A percentile compares a stretch with the other conserved stretches of the same genome.
phyloP scores from a whole-genome alignment of 2,329 filamentous ascomycete species.

The Neurospora sp. region DNA sequence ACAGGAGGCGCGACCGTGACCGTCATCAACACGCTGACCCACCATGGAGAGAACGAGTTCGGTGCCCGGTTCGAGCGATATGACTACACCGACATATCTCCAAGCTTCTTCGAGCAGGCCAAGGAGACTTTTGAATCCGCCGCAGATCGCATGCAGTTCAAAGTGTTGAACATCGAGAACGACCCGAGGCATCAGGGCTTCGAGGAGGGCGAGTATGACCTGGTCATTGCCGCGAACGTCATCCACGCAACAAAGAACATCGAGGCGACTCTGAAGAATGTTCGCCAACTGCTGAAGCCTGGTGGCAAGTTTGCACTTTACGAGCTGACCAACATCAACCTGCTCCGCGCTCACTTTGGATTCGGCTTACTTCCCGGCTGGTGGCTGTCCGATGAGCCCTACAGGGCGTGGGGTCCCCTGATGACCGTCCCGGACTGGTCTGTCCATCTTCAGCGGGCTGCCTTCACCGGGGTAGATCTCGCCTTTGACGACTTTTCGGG shows the following conservation, averaged over 20 bases:
- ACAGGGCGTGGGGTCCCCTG: background rate
- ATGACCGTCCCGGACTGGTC: too few relatives aligned
- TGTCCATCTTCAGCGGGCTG: background rate
- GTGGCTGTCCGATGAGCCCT: conserved; percentile 23
- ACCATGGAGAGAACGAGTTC: background rate
- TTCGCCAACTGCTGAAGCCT: conserved; percentile 25
- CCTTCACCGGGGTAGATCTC: conserved; percentile 10
- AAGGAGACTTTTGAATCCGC: conserved; percentile 14
- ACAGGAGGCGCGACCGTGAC: conserved; percentile 27
- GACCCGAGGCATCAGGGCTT: conserved; percentile 24
- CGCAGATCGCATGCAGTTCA: conserved; percentile 18
- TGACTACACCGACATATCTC: conserved; percentile 15
- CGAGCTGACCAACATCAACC: conserved; percentile 4
- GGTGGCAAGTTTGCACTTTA: conserved; percentile 27
- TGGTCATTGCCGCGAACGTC: conserved; percentile 28
- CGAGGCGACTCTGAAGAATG: conserved; percentile 19
- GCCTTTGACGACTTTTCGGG: conserved; percentile 3
- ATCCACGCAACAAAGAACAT: conserved; percentile 25
- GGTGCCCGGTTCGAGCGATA: conserved; percentile 4
- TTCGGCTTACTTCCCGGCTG: conserved; percentile 22
- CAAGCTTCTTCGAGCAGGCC: conserved; percentile 21
- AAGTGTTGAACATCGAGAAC: conserved; percentile 21
- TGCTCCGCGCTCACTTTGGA: background rate
- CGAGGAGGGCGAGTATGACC: conserved; percentile 21
- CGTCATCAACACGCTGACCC: background rate